phyloP scores from a whole-genome alignment of 78 protist species.

The Guillardia theta region DNA sequence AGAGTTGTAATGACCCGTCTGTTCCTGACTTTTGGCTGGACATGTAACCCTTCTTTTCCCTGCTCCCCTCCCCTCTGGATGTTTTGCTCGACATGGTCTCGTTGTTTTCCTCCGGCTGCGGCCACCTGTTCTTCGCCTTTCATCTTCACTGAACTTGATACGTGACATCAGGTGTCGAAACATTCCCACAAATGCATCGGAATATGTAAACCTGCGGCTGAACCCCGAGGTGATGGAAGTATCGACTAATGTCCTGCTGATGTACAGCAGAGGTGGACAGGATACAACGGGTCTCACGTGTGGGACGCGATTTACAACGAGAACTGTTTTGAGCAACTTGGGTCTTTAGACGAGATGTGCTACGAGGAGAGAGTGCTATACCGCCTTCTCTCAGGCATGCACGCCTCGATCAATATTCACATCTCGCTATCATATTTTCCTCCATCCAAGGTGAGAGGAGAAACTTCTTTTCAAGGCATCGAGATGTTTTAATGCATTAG shows the following conservation, averaged over 20 bases:
- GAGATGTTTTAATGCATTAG: too few relatives aligned
- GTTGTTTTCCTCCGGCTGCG: too few relatives aligned
- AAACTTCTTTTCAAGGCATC: too few relatives aligned
- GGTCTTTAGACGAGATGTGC: constrained; percentile 63
- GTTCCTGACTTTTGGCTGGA: constrained; percentile 58
- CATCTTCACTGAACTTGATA: too few relatives aligned
- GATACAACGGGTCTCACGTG: constrained; percentile 54
- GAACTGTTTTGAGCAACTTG: neutral
- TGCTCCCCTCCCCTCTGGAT: too few relatives aligned
- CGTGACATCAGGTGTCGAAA: too few relatives aligned
- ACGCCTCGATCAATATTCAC: constrained; percentile 77
- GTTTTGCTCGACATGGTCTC: too few relatives aligned
- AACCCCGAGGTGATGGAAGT: too few relatives aligned
- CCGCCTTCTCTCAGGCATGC: constrained; percentile 72
- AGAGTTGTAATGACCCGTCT: neutral
- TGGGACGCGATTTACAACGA: constrained; percentile 57
- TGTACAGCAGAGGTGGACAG: constrained; percentile 41
- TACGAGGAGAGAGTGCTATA: constrained; percentile 82
- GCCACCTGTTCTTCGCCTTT: too few relatives aligned
- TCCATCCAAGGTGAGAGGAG: neutral
- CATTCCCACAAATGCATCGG: neutral
- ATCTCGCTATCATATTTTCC: constrained; percentile 55
- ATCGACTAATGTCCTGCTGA: too few relatives aligned
- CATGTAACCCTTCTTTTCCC: too few relatives aligned
- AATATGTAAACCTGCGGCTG: constrained; percentile 38